phyloP scores from a whole-genome alignment of 768 basidiomycete species.

The Rhizopogon vesiculosus region DNA sequence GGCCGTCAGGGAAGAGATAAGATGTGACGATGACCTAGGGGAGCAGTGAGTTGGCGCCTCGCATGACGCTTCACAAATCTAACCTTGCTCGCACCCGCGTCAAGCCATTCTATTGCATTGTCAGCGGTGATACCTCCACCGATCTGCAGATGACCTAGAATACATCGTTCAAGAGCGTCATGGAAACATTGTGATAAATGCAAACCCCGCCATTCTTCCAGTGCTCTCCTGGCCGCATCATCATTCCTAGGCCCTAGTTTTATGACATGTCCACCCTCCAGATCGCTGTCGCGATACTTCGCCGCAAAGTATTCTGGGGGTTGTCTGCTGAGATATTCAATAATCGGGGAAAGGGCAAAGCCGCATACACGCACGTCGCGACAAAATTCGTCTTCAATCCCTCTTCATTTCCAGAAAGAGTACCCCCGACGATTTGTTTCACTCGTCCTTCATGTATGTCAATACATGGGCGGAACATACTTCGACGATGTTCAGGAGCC shows the following conservation, averaged over 20 bases:
- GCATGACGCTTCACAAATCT: neutral
- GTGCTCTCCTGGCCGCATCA: slow-evolving; percentile 78
- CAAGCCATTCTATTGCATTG: slow-evolving; percentile 84
- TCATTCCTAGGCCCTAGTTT: slow-evolving; percentile 93
- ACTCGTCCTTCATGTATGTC: slow-evolving; percentile 95
- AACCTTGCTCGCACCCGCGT: slow-evolving; percentile 89
- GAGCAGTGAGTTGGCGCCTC: slow-evolving; percentile 4
- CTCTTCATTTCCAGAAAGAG: slow-evolving; percentile 64
- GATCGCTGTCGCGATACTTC: slow-evolving; percentile 63
- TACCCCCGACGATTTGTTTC: slow-evolving; percentile 97
- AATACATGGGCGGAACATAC: slow-evolving; percentile 87
- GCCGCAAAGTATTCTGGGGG: slow-evolving; percentile 75
- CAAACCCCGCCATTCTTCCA: slow-evolving; percentile 79
- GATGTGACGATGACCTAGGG: slow-evolving; percentile 95
- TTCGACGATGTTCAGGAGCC: slow-evolving; percentile 24
- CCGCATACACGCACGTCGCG: slow-evolving; percentile 54
- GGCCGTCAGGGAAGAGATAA: slow-evolving; percentile 82
- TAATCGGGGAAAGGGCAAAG: neutral
- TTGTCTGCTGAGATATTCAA: slow-evolving; percentile 42
- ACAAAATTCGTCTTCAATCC: slow-evolving; percentile 86
- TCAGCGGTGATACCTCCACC: slow-evolving; percentile 86
- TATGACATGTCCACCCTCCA: slow-evolving; percentile 92
- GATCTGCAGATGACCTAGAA: slow-evolving; percentile 74
- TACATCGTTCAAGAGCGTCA: slow-evolving; percentile 2
- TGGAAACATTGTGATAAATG: slow-evolving; percentile 6